phyloP scores from a whole-genome alignment of 495 filamentous ascomycete genomes.

The Zalerion maritima region DNA sequence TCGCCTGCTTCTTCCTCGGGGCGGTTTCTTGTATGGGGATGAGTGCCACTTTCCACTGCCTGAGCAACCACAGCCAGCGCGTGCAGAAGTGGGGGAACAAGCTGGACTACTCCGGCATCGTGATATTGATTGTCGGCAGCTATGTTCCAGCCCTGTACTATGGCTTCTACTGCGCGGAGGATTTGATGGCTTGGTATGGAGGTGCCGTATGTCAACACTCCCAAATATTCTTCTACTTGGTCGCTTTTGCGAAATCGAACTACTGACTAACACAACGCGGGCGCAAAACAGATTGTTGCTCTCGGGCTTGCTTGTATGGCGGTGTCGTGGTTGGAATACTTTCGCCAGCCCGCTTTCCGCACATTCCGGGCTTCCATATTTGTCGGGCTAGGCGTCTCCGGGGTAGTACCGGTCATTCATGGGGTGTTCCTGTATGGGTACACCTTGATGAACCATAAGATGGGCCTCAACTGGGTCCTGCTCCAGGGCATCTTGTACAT shows the following conservation, averaged over 20 bases:
- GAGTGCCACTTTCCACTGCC: constrained; percentile 54
- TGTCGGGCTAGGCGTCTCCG: constrained; percentile 73
- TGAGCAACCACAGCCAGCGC: constrained; percentile 25
- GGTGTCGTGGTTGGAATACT: constrained; percentile 63
- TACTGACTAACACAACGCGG: no score
- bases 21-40: constrained; percentile 68
- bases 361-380: constrained; percentile 88
- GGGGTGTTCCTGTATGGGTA: constrained; percentile 45
- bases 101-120: constrained; percentile 85
- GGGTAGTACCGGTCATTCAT: constrained; percentile 61
- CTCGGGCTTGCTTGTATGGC: constrained; percentile 59
- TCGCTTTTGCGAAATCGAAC: no score
- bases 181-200: constrained; percentile 54
- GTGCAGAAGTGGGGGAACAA: constrained; percentile 37
- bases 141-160: constrained; percentile 81
- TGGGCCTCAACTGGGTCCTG: constrained; percentile 70
- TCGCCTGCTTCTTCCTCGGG: constrained; percentile 66
- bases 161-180: constrained; percentile 56
- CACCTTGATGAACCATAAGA: constrained; percentile 38
- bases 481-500: constrained; percentile 74
- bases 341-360: constrained; percentile 68
- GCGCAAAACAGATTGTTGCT: constrained; percentile 45
- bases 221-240: no score
- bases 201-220: constrained; percentile 60
- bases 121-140: constrained; percentile 75